These are phyloP conservation scores for Beauveria sp. DNA, from an alignment of 2,329 filamentous ascomycete genomes.

Conservation along the genomic window DNA sequence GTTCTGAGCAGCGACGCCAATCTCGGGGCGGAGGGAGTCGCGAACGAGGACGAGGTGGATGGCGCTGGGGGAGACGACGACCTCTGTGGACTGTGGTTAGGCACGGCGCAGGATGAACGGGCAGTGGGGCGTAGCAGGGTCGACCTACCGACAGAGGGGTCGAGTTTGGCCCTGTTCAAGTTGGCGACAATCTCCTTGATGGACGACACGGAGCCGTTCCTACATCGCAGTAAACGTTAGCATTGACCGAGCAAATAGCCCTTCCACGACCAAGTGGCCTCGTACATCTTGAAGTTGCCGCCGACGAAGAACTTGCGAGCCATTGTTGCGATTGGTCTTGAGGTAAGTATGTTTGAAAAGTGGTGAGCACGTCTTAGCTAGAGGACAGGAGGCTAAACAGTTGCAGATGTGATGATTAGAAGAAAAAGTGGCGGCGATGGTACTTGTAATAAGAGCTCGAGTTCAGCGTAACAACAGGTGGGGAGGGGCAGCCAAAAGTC, in stretches of 20 bases:
- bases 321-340: slow-evolving; percentile 53
- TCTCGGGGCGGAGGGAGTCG: slow-evolving; percentile 63
- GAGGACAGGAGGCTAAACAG: neutral
- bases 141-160: slow-evolving; percentile 62
- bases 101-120: slow-evolving; percentile 7
- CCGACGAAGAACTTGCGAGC: slow-evolving; percentile 95
- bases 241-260: neutral
- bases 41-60: slow-evolving; percentile 86
- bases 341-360: slow-evolving; percentile 1
- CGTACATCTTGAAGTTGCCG: slow-evolving; percentile 99
- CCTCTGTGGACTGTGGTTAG: slow-evolving; percentile 53
- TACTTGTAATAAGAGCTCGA: neutral
- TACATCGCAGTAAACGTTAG: slow-evolving; percentile 27
- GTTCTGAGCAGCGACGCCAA: slow-evolving; percentile 92
- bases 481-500: slow-evolving; percentile 8
- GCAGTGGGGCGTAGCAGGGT: neutral
- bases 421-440: neutral
- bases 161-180: slow-evolving; percentile 78
- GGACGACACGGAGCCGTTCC: slow-evolving; percentile 87
- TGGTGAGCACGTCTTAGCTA: neutral
- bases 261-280: slow-evolving; percentile 16
- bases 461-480: neutral
- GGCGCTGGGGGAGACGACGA: slow-evolving; percentile 84
- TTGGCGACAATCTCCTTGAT: slow-evolving; percentile 86
- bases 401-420: neutral